Base-by-base conservation (phyloP, 345 rosid species). In the Eucalyptus leucophloia region DNA sequence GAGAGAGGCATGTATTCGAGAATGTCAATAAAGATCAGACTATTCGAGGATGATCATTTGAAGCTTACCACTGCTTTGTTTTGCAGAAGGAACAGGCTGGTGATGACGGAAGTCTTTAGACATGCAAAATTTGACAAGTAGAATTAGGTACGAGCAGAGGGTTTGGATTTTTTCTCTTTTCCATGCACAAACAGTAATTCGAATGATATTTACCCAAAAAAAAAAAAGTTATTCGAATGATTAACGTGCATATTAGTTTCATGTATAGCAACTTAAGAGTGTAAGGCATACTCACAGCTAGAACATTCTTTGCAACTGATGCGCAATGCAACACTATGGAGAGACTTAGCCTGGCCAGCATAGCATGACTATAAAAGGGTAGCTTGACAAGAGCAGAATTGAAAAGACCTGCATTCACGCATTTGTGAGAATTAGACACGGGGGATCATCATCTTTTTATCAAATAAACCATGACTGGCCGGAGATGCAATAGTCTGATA, bases 261-360 rank as follows among this genome's bases (percentile, higher is more conserved):
- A 9, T 18, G 32, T 17, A 69, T 34, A 3, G 21, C n/a, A 51
- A 30, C 12, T 0, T 8, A 10, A 50, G 58, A 21, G 32, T 7
- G 50, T 49, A 47, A 28, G 4, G 44, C 42, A 17, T 69, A 18
- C 60, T 93, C 92, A 95, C 98, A 49, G 94, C 49, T 49, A 97
- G 91, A 80, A 93, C 91, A 89, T 92, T 96, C 96, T 94, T 97
- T 62, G 91, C 42, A 30, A 94, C 83, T 5, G 98, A 97, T 86
- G 98, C 99, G 85, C 91, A 93, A 87, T 94, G 96, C 85, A 97
- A 19, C 49, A 93, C 9, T 42, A 96, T 37, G 83, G 89, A 89
- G 86, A 96, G 98, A 88, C 91, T 89, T 86, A 96, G 53, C 77
- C 99, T 98, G 15, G 97, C 92, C 65, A 96, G 87, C 95, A 91